phyloP scores from a whole-genome alignment of 192 early-diverging fungal species.

The Chytriomyces hyalinus region DNA sequence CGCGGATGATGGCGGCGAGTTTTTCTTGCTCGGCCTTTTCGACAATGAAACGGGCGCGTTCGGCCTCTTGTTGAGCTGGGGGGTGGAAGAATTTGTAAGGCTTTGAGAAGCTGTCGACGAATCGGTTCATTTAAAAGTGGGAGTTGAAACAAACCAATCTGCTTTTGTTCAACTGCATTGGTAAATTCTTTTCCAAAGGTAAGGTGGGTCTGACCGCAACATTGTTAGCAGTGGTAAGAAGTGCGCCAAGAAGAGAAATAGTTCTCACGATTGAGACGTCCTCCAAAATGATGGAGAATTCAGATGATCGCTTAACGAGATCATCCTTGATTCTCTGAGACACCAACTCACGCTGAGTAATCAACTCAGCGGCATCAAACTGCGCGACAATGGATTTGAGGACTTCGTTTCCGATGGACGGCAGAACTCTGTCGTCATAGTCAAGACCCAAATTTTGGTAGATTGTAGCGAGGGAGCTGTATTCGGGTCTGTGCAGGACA shows the following conservation, averaged over 20 bases:
- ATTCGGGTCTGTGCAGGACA: constrained; percentile 84
- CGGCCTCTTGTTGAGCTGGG: constrained; percentile 94
- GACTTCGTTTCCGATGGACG: constrained; percentile 98
- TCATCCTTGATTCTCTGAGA: constrained; percentile 92
- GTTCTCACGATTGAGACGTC: constrained; percentile 93
- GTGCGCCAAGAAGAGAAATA: not conserved
- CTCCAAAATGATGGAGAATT: constrained; percentile 95
- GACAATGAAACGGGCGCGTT: constrained; percentile 97
- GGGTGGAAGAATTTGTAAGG: not conserved
- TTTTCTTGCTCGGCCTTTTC: constrained; percentile 99
- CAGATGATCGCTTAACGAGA: constrained; percentile 86
- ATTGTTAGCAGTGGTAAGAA: not conserved
- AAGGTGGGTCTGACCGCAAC: constrained; percentile 81
- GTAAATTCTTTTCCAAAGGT: constrained; percentile 99
- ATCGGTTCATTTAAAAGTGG: constrained; percentile 4
- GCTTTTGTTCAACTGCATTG: constrained; percentile 97
- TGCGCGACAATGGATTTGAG: constrained; percentile 97
- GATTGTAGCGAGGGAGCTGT: constrained; percentile 75
- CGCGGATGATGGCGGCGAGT: constrained; percentile 93
- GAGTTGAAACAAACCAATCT: constrained; percentile 69
- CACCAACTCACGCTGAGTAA: constrained; percentile 93
- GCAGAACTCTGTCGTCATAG: constrained; percentile 97
- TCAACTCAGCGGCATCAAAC: constrained; percentile 96
- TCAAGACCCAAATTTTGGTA: constrained; percentile 92
- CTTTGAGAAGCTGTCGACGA: constrained; percentile 15